Evolutionary conservation across 2,329 filamentous ascomycete genomes (phyloP).

Genomic region (Truncatella angustata): DNA sequence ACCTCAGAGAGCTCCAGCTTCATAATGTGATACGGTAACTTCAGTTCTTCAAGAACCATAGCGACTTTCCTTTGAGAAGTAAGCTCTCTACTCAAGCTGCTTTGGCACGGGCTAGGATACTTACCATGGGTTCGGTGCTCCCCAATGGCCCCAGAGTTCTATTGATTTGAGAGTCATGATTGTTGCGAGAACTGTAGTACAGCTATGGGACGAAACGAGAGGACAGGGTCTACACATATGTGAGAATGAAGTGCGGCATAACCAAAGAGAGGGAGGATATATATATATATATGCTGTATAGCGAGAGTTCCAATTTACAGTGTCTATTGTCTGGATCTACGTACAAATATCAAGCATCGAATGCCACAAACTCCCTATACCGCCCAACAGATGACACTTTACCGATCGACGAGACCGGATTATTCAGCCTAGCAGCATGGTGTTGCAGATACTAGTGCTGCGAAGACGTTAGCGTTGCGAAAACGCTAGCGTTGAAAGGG

Average conservation of each 20-base stretch:
- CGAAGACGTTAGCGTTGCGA: no score
- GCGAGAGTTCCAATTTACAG: no score
- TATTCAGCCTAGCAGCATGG: no score
- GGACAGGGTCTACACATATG: background rate
- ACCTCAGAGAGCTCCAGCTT: slow-evolving; percentile 15
- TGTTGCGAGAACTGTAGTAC: background rate
- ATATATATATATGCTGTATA: no score
- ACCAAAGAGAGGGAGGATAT: no score
- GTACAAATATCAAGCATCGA: no score
- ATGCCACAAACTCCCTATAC: no score
- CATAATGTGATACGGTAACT: slow-evolving; percentile 24
- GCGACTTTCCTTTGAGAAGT: slow-evolving; percentile 20
- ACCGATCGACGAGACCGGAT: no score
- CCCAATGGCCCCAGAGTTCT: slow-evolving; percentile 1
- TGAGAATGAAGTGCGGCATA: background rate
- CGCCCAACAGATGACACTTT: no score
- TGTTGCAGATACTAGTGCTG: no score
- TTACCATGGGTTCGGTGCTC: background rate
- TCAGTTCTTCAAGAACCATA: slow-evolving; percentile 28
- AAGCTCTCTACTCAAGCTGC: background rate
- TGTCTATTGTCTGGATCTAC: no score
- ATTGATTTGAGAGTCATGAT: background rate
- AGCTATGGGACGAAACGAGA: background rate
- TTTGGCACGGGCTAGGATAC: background rate
- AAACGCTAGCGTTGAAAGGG: no score